Evolutionary conservation across 2,329 filamentous ascomycete species (phyloP).

Genomic region (Botrytis hyacinthi): DNA sequence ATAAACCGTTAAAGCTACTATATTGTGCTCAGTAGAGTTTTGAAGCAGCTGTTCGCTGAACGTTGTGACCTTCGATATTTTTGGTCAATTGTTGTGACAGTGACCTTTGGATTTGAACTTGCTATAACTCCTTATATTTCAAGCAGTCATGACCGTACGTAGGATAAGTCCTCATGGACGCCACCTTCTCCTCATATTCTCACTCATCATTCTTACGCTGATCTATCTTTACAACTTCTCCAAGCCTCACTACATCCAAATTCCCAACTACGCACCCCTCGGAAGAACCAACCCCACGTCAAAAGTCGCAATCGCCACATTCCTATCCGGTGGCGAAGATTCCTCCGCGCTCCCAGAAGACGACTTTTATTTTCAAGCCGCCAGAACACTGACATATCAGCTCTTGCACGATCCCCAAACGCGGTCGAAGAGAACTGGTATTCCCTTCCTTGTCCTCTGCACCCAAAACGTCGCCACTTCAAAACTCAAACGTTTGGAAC

Average conservation of each 20-base stretch:
- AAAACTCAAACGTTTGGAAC: neutral
- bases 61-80: neutral
- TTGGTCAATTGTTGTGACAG: neutral
- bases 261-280: constrained; percentile 4
- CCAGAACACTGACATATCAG: constrained; percentile 44
- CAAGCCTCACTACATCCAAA: neutral
- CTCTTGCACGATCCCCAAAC: constrained; percentile 43
- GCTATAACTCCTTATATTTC: too few relatives aligned
- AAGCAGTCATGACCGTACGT: neutral
- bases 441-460: constrained; percentile 27
- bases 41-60: too few relatives aligned
- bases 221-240: neutral
- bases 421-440: constrained; percentile 33
- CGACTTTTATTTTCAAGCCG: constrained; percentile 43
- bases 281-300: neutral
- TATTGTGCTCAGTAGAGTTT: too few relatives aligned
- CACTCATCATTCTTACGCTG: neutral
- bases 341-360: constrained; percentile 25
- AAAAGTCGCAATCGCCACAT: constrained; percentile 40
- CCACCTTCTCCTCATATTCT: neutral
- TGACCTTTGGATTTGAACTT: too few relatives aligned
- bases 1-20: too few relatives aligned
- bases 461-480: neutral
- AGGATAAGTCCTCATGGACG: neutral
- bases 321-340: constrained; percentile 39